Evolutionary conservation across 2,329 filamentous ascomycete genomes (phyloP).

Genomic region (Biscogniauxia marginata): DNA sequence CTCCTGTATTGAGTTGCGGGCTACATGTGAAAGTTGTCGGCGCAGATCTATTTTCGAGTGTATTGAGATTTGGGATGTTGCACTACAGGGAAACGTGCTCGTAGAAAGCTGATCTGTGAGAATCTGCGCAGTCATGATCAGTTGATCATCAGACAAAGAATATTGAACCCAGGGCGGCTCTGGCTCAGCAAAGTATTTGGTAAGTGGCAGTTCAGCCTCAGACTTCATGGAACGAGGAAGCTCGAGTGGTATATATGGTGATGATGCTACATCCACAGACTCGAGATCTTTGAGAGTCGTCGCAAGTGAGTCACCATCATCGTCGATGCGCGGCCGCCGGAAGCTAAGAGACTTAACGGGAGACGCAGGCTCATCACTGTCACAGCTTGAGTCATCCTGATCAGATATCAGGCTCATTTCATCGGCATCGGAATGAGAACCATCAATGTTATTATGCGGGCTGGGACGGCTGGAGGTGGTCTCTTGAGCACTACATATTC

Average conservation of each 20-base stretch:
- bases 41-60: slow-evolving; percentile 35
- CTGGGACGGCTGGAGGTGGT: slow-evolving; percentile 37
- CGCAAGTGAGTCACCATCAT: slow-evolving; percentile 52
- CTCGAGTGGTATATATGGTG: slow-evolving; percentile 48
- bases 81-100: slow-evolving; percentile 40
- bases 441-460: slow-evolving; percentile 40
- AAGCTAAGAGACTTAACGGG: slow-evolving; percentile 47
- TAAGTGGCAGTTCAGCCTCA: slow-evolving; percentile 50
- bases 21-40: slow-evolving; percentile 42
- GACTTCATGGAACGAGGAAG: slow-evolving; percentile 48
- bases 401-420: slow-evolving; percentile 55
- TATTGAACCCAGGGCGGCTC: slow-evolving; percentile 51
- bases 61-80: slow-evolving; percentile 21
- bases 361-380: slow-evolving; percentile 48
- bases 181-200: slow-evolving; percentile 58
- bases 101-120: slow-evolving; percentile 68
- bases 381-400: slow-evolving; percentile 52
- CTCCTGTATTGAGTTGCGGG: slow-evolving; percentile 48
- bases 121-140: slow-evolving; percentile 67
- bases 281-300: slow-evolving; percentile 52
- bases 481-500: slow-evolving; percentile 36
- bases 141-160: slow-evolving; percentile 54
- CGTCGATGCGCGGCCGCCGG: slow-evolving; percentile 44
- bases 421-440: slow-evolving; percentile 44
- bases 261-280: slow-evolving; percentile 44